These are phyloP conservation scores for cucumber (Cucumis sativus) DNA, from an alignment of 306 rosid genomes.

Conservation along the genomic window Cucumber_9930_V3 NC_026655.2:11574001-11574500, in stretches of 20 bases:
- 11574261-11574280: background rate
- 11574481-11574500: constrained; percentile 1
- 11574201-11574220: background rate
- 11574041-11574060: too few relatives aligned
- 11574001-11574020: too few relatives aligned
- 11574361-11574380: too few relatives aligned
- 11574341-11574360: background rate
- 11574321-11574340: background rate
- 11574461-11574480: background rate
- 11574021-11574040: too few relatives aligned
- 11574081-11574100: too few relatives aligned
- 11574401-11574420: background rate
- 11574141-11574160: too few relatives aligned
- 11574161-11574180: background rate
- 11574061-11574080: too few relatives aligned
- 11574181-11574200: background rate
- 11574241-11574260: background rate
- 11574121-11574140: too few relatives aligned
- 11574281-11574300: background rate
- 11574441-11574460: background rate
- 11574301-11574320: background rate
- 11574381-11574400: background rate
- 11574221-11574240: background rate
- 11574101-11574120: too few relatives aligned
- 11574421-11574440: background rate